These are phyloP conservation scores for Tuber aestivum DNA, from an alignment of 495 filamentous ascomycete genomes.

Conservation along the genomic window DNA sequence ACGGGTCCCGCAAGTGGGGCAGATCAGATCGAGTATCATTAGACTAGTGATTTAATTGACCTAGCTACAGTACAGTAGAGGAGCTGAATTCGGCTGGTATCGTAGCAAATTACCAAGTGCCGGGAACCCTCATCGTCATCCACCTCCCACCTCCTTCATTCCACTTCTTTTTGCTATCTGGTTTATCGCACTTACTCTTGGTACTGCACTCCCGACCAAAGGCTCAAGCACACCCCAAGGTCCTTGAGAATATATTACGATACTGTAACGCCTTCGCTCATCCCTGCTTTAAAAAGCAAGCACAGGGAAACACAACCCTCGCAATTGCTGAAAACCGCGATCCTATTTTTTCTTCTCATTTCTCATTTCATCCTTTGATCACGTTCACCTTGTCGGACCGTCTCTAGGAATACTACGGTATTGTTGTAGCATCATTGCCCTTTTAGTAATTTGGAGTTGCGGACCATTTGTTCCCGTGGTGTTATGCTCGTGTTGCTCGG, in stretches of 20 bases:
- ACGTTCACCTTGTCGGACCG: neutral
- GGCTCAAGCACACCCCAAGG: neutral
- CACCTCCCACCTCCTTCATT: neutral
- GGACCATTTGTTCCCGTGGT: neutral
- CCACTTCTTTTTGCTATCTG: neutral
- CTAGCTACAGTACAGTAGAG: neutral
- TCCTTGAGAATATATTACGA: neutral
- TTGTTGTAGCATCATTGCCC: neutral
- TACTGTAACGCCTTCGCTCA: neutral
- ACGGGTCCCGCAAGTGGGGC: neutral
- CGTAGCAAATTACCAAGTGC: neutral
- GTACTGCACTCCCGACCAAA: neutral
- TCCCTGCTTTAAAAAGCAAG: neutral
- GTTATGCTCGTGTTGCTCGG: neutral
- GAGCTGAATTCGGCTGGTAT: neutral
- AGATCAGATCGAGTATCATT: neutral
- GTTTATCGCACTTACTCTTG: neutral
- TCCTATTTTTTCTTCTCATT: neutral
- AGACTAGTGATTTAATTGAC: neutral
- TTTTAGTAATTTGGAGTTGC: neutral
- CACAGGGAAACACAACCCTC: neutral
- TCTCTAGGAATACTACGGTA: neutral
- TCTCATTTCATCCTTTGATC: neutral
- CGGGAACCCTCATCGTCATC: neutral
- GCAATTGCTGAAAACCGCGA: neutral